Conservation (phyloP, 2,329 filamentous ascomycete genomes). For the Metarhizium anisopliae region DNA sequence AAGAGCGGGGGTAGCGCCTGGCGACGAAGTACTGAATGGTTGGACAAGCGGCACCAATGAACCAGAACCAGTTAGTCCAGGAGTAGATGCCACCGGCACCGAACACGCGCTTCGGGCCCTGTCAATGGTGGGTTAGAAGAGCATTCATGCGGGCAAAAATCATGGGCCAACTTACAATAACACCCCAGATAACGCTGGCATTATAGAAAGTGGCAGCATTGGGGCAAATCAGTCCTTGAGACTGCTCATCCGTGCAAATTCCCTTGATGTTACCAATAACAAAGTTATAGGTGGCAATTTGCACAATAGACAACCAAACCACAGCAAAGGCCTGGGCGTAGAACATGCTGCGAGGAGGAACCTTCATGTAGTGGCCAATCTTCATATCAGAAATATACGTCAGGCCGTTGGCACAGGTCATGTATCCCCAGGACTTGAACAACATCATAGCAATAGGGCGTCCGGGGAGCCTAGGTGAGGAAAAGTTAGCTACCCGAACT, state of each 20-base stretch:
- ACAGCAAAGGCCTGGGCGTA: constrained; percentile 28
- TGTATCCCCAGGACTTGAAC: constrained; percentile 36
- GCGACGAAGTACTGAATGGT: constrained; percentile 37
- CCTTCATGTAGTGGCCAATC: constrained; percentile 41
- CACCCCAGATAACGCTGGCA: constrained; percentile 49
- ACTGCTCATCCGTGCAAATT: constrained; percentile 39
- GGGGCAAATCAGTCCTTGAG: constrained; percentile 44
- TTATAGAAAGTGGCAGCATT: constrained; percentile 49
- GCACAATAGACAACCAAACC: constrained; percentile 25
- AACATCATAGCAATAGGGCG: constrained; percentile 38
- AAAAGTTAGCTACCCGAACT: background rate
- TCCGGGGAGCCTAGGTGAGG: constrained; percentile 22
- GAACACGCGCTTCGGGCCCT: constrained; percentile 19
- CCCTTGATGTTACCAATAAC: constrained; percentile 35
- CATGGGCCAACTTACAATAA: constrained; percentile 31
- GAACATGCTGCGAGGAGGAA: constrained; percentile 39
- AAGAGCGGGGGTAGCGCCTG: constrained; percentile 22
- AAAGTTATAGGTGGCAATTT: constrained; percentile 26
- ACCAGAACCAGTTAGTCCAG: constrained; percentile 42
- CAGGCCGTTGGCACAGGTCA: constrained; percentile 33
- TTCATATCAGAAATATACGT: constrained; percentile 38
- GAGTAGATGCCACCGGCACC: constrained; percentile 27
- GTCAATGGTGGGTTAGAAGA: background rate
- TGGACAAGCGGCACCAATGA: constrained; percentile 38
- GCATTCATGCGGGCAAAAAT: background rate